phyloP scores from a whole-genome alignment of 108 stramenopile species.

The Pseudonitzschia delicatissima region DNA sequence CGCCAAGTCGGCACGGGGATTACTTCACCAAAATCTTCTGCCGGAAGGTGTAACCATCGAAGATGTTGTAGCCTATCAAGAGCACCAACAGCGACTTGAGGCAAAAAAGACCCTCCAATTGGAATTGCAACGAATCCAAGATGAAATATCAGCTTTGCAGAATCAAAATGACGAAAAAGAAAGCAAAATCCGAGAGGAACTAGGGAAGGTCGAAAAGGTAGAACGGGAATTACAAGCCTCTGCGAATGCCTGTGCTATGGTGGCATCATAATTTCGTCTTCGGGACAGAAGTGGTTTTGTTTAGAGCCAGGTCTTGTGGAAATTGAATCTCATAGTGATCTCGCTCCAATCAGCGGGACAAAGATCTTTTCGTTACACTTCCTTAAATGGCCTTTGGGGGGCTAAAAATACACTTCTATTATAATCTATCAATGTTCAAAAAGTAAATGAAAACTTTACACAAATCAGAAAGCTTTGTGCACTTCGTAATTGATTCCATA shows the following conservation, averaged over 20 bases:
- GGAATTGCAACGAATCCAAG: slow-evolving; percentile 14
- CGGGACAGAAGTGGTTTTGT: too few relatives aligned
- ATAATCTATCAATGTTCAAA: too few relatives aligned
- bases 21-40: slow-evolving; percentile 16
- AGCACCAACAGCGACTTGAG: slow-evolving; percentile 4
- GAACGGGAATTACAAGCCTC: slow-evolving; percentile 20
- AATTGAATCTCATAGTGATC: too few relatives aligned
- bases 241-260: slow-evolving; percentile 44
- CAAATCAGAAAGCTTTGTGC: too few relatives aligned
- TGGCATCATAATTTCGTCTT: slow-evolving; percentile 5
- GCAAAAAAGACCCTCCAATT: slow-evolving; percentile 3
- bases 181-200: slow-evolving; percentile 6
- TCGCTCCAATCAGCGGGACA: too few relatives aligned
- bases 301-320: too few relatives aligned
- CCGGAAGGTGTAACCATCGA: slow-evolving; percentile 27
- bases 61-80: slow-evolving; percentile 24
- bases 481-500: too few relatives aligned
- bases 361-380: too few relatives aligned
- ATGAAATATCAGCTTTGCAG: slow-evolving; percentile 15
- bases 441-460: too few relatives aligned
- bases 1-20: slow-evolving; percentile 18
- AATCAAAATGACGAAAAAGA: not conserved
- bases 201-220: slow-evolving; percentile 12
- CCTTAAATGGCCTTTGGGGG: too few relatives aligned
- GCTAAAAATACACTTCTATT: too few relatives aligned